Evolutionary conservation across 2,329 filamentous ascomycete genomes (phyloP), one percentile per base, ranked within the genome.

Genomic region (Elsinoe australis): DNA sequence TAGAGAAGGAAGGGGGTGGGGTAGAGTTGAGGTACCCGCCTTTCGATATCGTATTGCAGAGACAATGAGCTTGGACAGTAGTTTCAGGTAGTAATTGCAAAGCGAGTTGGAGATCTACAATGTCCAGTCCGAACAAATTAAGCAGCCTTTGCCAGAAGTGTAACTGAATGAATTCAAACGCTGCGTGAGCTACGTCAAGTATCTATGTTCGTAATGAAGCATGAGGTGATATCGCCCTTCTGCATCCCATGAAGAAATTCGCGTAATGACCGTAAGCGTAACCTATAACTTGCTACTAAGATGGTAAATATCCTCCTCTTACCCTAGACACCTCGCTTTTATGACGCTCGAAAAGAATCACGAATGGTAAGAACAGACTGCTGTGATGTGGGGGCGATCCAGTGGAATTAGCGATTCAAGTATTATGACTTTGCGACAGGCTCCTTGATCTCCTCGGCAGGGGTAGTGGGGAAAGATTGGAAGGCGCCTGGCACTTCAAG

Each of bases 401-500:
- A 14, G 10, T 21, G 24, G 12, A 44, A 17, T 8, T 18, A n/a
- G 14, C n/a, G 21, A n/a, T 6, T 3, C 15, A 8, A 19, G 17
- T 9, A n/a, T 19, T 14, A 32, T 12, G 9, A 12, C 21, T 29
- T 32, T 15, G 21, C 17, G 3, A 24, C 17, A 4, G 24, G 14
- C 10, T 29, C 24, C 15, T 44, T 12, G 6, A 22, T 42, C n/a
- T 49, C 51, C 17, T 54, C 52, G 18, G 28, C 47, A 1, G 52
- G 52, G 6, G 52, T 54, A 26, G 52, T 39, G 4, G 52, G 52
- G 26, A 54, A 29, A 9, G 50, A 62, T 10, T 62, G 59, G 49
- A 63, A 64, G 2, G 59, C 58, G 15, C 61, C 61, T 9, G 61
- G 61, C 55, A 64, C 60, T 44, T 58, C 31, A 51, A 53, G 32